Evolutionary conservation across 2,329 filamentous ascomycete species (phyloP), one percentile per base, ranked within the genome.

Genomic region (Onygenales sp.): DNA sequence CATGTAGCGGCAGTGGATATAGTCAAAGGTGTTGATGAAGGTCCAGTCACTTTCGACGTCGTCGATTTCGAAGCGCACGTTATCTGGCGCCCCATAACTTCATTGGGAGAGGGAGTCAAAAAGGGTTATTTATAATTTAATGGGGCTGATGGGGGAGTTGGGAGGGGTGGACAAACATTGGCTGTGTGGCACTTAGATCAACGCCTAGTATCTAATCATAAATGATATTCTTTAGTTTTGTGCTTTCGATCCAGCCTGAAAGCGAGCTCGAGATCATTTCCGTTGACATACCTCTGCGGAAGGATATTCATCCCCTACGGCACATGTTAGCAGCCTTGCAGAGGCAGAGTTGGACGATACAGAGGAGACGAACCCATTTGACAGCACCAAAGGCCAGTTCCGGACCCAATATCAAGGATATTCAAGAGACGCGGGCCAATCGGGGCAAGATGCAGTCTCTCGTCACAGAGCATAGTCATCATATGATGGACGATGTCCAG

Each of bases 31-130:
- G 50, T 76, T 69, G 3, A 71, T 66, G 44, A 77, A 79, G 35
- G 74, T 64, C 83, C 82, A 85, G 7, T 78, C 72, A 44, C 78
- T 72, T 59, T 84, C 82, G 52, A 77, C 75, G 61, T 85, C 81
- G 60, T 85, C 82, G 11, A 85, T 74, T 55, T 82, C 71, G 67
- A 84, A 84, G 6, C 71, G 73, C 14, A 80, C 73, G 60, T 84
- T 84, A 6, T 78, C 74, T 17, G 80, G 82, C 13, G 84, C 72
- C 58, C 74, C 73, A n/a, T 33, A 4, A 36, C 46, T 49, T 41
- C 46, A 49, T n/a, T 36, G 39, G 21, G 21, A 21, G 33, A 10
- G 11, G 35, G 33, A 31, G 13, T 31, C 39, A 39, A 39, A 17
- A 43, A 43, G n/a, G 21, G 62, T 61, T 42, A 27, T 49, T 21